Conservation (phyloP, 2,329 filamentous ascomycete species). For the Bipolaris bicolor region DNA sequence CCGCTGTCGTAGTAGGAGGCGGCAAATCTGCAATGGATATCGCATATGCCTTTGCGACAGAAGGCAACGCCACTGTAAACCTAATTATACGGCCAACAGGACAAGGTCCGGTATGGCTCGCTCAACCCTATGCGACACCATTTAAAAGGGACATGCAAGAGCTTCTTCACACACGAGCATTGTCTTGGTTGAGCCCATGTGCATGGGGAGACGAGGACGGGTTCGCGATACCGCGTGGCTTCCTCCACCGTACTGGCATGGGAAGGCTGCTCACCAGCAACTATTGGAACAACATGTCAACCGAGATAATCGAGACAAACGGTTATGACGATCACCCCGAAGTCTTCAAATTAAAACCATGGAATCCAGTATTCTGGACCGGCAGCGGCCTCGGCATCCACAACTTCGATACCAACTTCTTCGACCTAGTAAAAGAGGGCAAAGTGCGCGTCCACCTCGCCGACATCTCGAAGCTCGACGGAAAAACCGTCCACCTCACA, state of each 20-base stretch:
- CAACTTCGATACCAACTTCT: slow-evolving; percentile 1
- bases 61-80: background rate
- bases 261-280: background rate
- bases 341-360: background rate
- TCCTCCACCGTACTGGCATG: background rate
- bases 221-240: background rate
- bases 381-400: background rate
- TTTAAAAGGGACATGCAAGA: background rate
- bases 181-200: background rate
- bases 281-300: background rate
- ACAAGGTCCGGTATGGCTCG: background rate
- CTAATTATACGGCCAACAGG: background rate
- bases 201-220: background rate
- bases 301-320: background rate
- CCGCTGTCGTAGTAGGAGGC: background rate
- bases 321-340: background rate
- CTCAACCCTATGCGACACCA: background rate
- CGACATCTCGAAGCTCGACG: background rate
- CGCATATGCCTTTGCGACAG: background rate
- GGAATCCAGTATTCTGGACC: background rate
- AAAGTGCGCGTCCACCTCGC: background rate
- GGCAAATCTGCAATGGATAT: background rate
- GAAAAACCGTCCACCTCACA: background rate
- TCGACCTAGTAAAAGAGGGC: background rate
- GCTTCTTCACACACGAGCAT: background rate